Base-by-base conservation (phyloP, 2,329 filamentous ascomycete species). In the Alternaria gansuensis region DNA sequence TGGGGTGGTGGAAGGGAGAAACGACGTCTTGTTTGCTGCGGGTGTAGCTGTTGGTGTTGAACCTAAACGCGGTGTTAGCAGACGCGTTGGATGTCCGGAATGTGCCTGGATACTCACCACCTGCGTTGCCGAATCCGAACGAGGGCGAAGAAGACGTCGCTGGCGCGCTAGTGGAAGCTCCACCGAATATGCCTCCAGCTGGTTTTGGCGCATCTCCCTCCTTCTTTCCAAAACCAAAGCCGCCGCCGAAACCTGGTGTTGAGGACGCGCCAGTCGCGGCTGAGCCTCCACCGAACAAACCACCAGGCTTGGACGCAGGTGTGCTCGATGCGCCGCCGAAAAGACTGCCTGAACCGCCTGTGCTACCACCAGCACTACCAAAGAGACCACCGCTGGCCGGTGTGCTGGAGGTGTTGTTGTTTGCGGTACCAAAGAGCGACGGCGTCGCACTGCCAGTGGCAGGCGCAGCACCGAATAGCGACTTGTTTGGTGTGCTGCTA, bases 1-100 rank as follows among this genome's bases (percentile, higher is more conserved):
- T 41, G 76, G 76, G 10, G 75, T 78, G 4, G 76, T 79, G 3
- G 76, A 78, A n/a, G 69, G 67, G 29, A 77, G 68, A 34, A 68
- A 65, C n/a, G 71, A 71, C 11, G 77, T 75, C 63, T 78, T 79
- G 40, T 65, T 73, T 17, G 71, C 44, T 11, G 76, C 74, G 11
- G 76, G 75, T 3, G 76, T 78, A 10, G 73, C 74, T 62, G 71
- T 55, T 39, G 70, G 66, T 17, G 70, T 68, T 17, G 67, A 69
- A 39, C 62, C 67, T 70, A 45, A 17, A 26, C 17, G 23, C 10
- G 17, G 52, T 57, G 51, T 66, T 58, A 66, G 60, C 43, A 43
- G 49, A 49, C 33, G 41, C 33, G 28, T 50, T 34, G 41, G 44
- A 33, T 26, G 40, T 21, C 50, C 10, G 36, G 13, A 21, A 51